Evolutionary conservation across 768 basidiomycete species (phyloP).

Genomic region (Fistulinella prunicolor): DNA sequence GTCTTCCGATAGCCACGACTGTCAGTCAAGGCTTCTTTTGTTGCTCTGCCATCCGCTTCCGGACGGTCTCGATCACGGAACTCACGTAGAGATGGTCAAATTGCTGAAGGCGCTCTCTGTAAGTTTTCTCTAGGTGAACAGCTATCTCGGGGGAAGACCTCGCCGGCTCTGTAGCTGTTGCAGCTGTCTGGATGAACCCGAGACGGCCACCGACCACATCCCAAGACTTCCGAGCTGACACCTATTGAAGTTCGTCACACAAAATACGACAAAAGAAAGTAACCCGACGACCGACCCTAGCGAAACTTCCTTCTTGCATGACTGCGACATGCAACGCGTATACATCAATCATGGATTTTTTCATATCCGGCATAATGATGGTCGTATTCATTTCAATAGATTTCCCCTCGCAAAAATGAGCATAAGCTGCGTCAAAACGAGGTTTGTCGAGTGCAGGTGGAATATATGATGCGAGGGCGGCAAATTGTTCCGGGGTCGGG

Average conservation of each 20-base stretch:
- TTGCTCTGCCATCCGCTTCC: slow-evolving; percentile 32
- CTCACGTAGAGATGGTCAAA: slow-evolving; percentile 34
- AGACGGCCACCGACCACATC: slow-evolving; percentile 27
- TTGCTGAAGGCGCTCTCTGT: slow-evolving; percentile 31
- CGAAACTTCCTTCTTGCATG: slow-evolving; percentile 32
- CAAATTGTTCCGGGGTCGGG: slow-evolving; percentile 22
- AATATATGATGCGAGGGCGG: slow-evolving; percentile 25
- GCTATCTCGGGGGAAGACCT: slow-evolving; percentile 26
- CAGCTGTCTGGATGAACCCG: slow-evolving; percentile 23
- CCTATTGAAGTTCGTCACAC: slow-evolving; percentile 14
- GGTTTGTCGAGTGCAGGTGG: slow-evolving; percentile 30
- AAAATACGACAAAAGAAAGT: neutral
- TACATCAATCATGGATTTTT: slow-evolving; percentile 26
- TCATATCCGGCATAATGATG: slow-evolving; percentile 29
- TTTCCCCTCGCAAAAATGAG: slow-evolving; percentile 28
- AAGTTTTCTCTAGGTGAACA: slow-evolving; percentile 24
- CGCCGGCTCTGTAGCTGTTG: slow-evolving; percentile 21
- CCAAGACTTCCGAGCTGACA: slow-evolving; percentile 25
- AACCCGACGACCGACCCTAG: slow-evolving; percentile 21
- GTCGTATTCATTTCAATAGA: slow-evolving; percentile 24
- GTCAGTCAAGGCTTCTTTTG: slow-evolving; percentile 26
- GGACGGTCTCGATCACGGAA: slow-evolving; percentile 30
- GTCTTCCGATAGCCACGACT: slow-evolving; percentile 10
- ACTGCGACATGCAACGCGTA: slow-evolving; percentile 30
- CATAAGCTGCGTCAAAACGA: slow-evolving; percentile 28